Percentiles rank a stretch among this genome's conserved stretches.
phyloP scores from a whole-genome alignment of 139 green algal genomes.

The Cymbomonas tetramitiformis region DNA sequence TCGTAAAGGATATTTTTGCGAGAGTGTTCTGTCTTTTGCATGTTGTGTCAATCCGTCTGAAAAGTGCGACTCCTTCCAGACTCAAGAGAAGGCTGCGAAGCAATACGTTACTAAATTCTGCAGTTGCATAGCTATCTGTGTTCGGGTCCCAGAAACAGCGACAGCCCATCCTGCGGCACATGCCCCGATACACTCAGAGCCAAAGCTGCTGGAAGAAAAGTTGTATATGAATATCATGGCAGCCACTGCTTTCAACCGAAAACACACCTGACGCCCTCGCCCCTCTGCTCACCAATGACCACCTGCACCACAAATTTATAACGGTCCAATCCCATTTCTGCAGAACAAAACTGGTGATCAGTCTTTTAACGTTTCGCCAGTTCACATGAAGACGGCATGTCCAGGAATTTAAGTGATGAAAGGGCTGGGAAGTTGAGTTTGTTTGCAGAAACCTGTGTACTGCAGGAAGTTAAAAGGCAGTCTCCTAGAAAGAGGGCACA shows the following conservation, averaged over 20 bases:
- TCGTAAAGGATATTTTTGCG: too few relatives aligned
- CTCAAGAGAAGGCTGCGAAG: too few relatives aligned
- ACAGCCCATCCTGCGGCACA: conserved; percentile 47
- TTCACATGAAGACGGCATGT: too few relatives aligned
- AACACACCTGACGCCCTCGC: conserved; percentile 51
- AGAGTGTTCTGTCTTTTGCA: too few relatives aligned
- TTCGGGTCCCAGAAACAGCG: conserved; percentile 56
- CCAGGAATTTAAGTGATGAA: too few relatives aligned
- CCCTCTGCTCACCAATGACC: conserved; percentile 57
- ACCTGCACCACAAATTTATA: conserved; percentile 73
- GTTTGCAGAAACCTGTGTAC: background rate
- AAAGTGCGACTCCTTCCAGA: too few relatives aligned
- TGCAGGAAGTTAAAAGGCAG: background rate
- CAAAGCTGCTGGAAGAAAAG: conserved; percentile 61
- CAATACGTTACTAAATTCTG: conserved; percentile 54
- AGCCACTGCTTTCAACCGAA: too few relatives aligned
- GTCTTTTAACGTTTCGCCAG: too few relatives aligned
- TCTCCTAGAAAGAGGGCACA: too few relatives aligned
- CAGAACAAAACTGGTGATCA: too few relatives aligned
- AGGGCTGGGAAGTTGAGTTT: background rate
- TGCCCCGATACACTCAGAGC: conserved; percentile 54
- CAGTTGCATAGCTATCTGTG: conserved; percentile 50
- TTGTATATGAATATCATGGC: too few relatives aligned
- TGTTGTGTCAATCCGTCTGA: too few relatives aligned
- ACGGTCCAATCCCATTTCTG: conserved; percentile 22